Percentiles rank a stretch among this genome's conserved stretches.
Conservation (phyloP, 345 rosid species). For the Theobroma cacao region DNA sequence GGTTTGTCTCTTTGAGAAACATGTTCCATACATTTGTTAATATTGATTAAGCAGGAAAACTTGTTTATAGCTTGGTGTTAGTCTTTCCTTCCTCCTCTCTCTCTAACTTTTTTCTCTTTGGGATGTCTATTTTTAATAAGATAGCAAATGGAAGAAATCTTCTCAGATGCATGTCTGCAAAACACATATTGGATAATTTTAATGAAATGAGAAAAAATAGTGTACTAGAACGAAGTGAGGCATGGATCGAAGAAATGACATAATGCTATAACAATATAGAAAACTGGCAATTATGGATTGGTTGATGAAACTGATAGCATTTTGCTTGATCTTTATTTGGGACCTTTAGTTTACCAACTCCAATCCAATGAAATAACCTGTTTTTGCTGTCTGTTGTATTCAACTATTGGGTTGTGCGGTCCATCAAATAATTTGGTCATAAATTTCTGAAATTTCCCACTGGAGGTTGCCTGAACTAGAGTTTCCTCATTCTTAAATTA, state of each 20-base stretch:
- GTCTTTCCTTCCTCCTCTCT: not conserved
- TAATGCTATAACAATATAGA: not conserved
- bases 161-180: not conserved
- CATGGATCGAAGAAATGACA: not conserved
- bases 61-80: not conserved
- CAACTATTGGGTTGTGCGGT: not conserved
- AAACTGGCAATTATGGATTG: not conserved
- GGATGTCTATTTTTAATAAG: not conserved
- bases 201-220: not conserved
- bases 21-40: not conserved
- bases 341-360: not conserved
- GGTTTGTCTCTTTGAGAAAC: slow-evolving; percentile 40
- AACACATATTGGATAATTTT: not conserved
- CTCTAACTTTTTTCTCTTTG: not conserved
- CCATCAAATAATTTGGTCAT: not conserved
- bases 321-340: not conserved
- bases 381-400: not conserved
- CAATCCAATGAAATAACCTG: not conserved
- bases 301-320: not conserved
- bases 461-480: not conserved
- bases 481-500: not conserved
- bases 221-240: not conserved
- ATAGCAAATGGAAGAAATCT: not conserved
- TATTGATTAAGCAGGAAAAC: not conserved
- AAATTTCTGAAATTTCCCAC: not conserved